Percentiles rank a stretch among this genome's conserved stretches.
Conservation (phyloP, 164 flowering plant species). For the Tetracentron sinense region DNA sequence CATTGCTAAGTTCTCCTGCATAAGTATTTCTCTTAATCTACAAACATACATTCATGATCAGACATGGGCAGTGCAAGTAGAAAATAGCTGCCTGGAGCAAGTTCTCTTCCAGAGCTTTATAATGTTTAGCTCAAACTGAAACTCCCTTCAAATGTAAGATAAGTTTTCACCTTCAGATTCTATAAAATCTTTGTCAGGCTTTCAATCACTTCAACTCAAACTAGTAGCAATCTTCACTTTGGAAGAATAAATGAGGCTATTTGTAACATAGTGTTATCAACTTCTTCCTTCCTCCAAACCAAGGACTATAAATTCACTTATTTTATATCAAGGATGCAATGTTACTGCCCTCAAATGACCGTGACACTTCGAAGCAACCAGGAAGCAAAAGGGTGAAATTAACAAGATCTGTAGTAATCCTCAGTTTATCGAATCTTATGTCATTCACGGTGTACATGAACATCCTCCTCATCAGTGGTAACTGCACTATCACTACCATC, state of each 20-base stretch:
- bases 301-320: neutral
- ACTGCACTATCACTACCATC: constrained; percentile 24
- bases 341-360: no score
- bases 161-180: neutral
- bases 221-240: neutral
- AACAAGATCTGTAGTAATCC: no score
- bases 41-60: neutral
- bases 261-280: neutral
- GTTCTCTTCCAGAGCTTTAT: neutral
- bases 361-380: no score
- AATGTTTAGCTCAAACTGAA: neutral
- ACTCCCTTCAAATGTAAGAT: neutral
- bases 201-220: neutral
- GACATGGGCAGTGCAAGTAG: neutral
- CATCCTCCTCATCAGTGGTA: constrained; percentile 15
- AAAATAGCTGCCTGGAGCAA: neutral
- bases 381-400: no score
- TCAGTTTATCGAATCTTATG: neutral
- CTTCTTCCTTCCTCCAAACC: neutral
- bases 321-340: neutral
- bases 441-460: constrained; percentile 8
- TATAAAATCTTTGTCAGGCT: neutral
- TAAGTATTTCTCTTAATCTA: no score
- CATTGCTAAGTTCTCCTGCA: no score
- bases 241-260: neutral